Evolutionary conservation across 345 rosid species (phyloP).

Genomic region (Crucihimalaya himalaica): DNA sequence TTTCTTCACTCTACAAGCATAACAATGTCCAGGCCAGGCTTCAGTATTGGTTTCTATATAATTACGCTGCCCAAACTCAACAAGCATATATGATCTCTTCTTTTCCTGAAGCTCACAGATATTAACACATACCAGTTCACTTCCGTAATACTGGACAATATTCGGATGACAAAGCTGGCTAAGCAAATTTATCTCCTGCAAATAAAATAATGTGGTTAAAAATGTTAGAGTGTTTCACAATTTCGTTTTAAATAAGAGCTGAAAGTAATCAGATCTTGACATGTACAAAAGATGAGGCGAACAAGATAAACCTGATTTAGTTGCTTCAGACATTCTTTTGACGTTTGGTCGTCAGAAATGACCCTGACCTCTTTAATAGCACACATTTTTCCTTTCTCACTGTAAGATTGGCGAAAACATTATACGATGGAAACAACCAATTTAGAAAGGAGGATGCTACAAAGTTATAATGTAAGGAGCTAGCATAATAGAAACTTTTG

Average conservation of each 20-base stretch:
- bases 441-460: conserved; percentile 3
- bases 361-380: conserved; percentile 95
- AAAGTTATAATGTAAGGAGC: conserved; percentile 7
- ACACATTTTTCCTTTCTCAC: conserved; percentile 92
- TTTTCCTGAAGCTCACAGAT: conserved; percentile 12
- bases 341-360: conserved; percentile 75
- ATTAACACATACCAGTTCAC: conserved; percentile 76
- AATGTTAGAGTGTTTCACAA: not conserved
- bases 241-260: not conserved
- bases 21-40: conserved; percentile 27
- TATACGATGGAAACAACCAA: conserved; percentile 2
- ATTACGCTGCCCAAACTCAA: conserved; percentile 20
- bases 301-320: conserved; percentile 70
- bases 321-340: conserved; percentile 87
- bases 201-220: conserved; percentile 13
- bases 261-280: not conserved
- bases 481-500: not conserved
- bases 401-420: conserved; percentile 37
- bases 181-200: conserved; percentile 93
- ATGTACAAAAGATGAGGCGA: conserved; percentile 1
- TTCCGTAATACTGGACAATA: conserved; percentile 89
- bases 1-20: conserved; percentile 71
- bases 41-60: conserved; percentile 28
- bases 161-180: conserved; percentile 85
- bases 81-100: conserved; percentile 21